Base-by-base conservation (phyloP, 2,329 filamentous ascomycete genomes). In the Scedosporium boydii region DNA sequence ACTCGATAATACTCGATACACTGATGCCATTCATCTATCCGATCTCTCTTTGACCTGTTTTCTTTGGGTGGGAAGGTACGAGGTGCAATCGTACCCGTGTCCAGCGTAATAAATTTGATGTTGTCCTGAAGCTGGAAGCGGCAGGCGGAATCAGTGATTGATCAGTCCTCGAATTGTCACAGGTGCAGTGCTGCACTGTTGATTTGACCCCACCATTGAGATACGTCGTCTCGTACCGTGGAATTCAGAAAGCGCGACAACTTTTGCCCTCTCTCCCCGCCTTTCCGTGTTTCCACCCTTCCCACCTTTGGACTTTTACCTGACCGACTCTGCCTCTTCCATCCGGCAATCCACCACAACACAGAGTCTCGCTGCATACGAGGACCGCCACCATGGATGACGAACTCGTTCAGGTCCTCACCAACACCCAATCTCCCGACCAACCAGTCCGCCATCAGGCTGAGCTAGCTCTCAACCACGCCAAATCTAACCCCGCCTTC, bases 331-430 rank as follows among this genome's bases (percentile, higher is more conserved):
- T 58, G 55, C 55, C 21, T 38, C 55, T 34, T n/a, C 26, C 34
- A 44, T 44, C 34, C 21, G 18, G 14, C 57, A 42, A 34, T 38
- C 27, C 34, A 55, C 57, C n/a, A 18, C 27, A 38, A 18, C 57
- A 59, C 29, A 59, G 21, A 57, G 48, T 53, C 48, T 53, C 18
- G n/a, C 48, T 53, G 48, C 34, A 44, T 2, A 46, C 14, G 48
- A 57, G 60, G 60, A 41, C 60, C 60, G 41, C 51, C 60, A 62
- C 65, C 70, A 96, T 96, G 92, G 93, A 96, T 83, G 88, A 96
- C 78, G 88, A 96, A 80, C 86, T 99, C 75, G 87, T 95, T 69
- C 87, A 88, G 75, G 84, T 98, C 74, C 87, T 99, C 67, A 86
- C 88, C 70, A 91, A 92, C 76, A 96, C 93, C 59, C 91, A 96